These are phyloP conservation scores for Leishmania aethiopica DNA, from an alignment of 208 protist species.

Conservation along the genomic window DNA sequence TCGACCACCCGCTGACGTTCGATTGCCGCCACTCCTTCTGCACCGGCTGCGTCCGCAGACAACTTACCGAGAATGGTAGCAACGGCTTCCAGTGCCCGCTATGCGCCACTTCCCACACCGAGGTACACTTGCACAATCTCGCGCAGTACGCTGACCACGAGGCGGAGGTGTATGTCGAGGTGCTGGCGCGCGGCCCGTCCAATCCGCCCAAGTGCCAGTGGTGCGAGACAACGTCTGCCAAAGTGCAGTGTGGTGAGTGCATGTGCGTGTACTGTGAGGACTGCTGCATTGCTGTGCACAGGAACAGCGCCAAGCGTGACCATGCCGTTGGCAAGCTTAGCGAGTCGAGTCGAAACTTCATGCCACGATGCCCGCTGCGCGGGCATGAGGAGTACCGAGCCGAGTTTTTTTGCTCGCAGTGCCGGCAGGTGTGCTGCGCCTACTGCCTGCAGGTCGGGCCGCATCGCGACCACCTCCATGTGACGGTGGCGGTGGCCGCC, in stretches of 20 bases:
- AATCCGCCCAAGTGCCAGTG: constrained; percentile 68
- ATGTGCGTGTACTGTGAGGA: constrained; percentile 68
- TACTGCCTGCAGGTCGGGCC: constrained; percentile 85
- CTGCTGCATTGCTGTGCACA: constrained; percentile 75
- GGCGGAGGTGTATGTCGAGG: constrained; percentile 51
- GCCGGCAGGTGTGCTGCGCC: constrained; percentile 82
- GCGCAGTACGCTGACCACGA: constrained; percentile 39
- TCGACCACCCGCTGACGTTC: constrained; percentile 58
- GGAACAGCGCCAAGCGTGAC: constrained; percentile 65
- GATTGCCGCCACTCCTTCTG: constrained; percentile 70
- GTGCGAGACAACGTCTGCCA: constrained; percentile 62
- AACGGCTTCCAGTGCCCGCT: constrained; percentile 58
- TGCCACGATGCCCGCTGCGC: constrained; percentile 45
- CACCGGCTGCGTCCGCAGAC: constrained; percentile 45
- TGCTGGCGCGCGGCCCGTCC: constrained; percentile 36
- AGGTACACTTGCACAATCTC: constrained; percentile 39
- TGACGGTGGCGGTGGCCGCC: constrained; percentile 46
- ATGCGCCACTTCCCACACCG: constrained; percentile 43
- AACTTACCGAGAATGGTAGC: constrained; percentile 39
- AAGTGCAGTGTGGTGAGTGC: constrained; percentile 76
- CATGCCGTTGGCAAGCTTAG: constrained; percentile 48
- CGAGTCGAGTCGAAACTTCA: constrained; percentile 43
- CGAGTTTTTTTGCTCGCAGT: constrained; percentile 81
- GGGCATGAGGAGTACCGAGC: constrained; percentile 81
- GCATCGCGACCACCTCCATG: constrained; percentile 69